Percentiles rank a stretch among this genome's conserved stretches.
Evolutionary conservation across 164 flowering plant genomes (phyloP).

Genomic region (Tetrastigma voinierianum): DNA sequence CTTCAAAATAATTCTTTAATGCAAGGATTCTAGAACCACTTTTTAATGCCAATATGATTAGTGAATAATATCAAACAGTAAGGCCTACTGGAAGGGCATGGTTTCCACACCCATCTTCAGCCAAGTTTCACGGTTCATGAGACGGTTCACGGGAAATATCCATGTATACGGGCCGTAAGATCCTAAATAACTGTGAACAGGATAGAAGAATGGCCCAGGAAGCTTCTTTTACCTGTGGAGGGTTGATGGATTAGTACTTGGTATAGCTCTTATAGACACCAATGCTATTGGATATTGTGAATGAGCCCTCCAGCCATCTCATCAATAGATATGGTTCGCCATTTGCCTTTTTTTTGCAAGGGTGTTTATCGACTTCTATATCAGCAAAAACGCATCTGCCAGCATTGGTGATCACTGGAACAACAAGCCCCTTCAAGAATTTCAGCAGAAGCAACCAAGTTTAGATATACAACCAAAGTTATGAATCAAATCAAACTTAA

Average conservation of each 20-base stretch:
- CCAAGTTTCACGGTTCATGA: no score
- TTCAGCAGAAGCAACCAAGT: no score
- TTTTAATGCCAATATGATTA: no score
- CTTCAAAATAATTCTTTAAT: no score
- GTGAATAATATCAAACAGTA: no score
- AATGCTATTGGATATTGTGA: slow-evolving; percentile 95
- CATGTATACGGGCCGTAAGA: no score
- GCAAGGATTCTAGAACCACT: no score
- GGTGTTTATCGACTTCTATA: slow-evolving; percentile 68
- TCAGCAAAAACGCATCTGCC: slow-evolving; percentile 90
- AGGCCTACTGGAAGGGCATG: no score
- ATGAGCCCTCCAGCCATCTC: slow-evolving; percentile 99
- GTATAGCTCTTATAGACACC: slow-evolving; percentile 99
- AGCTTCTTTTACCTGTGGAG: slow-evolving; percentile 77
- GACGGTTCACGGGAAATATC: no score
- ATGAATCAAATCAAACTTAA: no score
- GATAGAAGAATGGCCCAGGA: neutral
- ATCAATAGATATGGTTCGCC: slow-evolving; percentile 86
- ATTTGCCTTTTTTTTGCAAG: slow-evolving; percentile 91
- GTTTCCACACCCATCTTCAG: no score
- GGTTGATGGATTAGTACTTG: slow-evolving; percentile 97
- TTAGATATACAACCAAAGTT: no score
- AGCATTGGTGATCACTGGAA: slow-evolving; percentile 86
- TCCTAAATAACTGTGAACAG: neutral
- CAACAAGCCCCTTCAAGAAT: slow-evolving; percentile 82